A percentile compares a stretch with the other conserved stretches of the same genome.
Evolutionary conservation across 768 basidiomycete species (phyloP).

Genomic region (Rhodotorula diobovata): DNA sequence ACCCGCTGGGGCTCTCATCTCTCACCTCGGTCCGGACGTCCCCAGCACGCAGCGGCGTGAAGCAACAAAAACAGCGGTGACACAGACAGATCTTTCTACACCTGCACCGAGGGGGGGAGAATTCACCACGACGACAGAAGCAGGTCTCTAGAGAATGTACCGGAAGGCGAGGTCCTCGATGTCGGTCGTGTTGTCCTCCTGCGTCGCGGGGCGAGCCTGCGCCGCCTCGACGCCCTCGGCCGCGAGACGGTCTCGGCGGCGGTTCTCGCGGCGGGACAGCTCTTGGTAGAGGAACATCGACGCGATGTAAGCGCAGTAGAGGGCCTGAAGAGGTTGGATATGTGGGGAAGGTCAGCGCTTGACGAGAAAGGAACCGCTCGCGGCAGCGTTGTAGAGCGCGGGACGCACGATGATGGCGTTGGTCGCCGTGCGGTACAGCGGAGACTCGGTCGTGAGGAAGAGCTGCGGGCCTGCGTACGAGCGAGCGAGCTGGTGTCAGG

Average conservation of each 20-base stretch:
- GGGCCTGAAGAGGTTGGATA: neutral
- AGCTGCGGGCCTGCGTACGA: slow-evolving; percentile 5
- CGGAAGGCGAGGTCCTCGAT: slow-evolving; percentile 40
- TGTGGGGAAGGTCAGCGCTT: too few species aligned
- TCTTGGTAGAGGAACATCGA: slow-evolving; percentile 33
- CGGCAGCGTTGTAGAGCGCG: neutral
- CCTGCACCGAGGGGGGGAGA: neutral
- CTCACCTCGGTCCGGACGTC: too few species aligned
- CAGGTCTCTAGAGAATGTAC: slow-evolving; percentile 16
- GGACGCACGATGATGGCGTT: slow-evolving; percentile 25
- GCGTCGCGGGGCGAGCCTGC: slow-evolving; percentile 19
- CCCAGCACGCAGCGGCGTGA: too few species aligned
- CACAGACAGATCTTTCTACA: too few species aligned
- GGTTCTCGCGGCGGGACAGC: slow-evolving; percentile 39
- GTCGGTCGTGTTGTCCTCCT: slow-evolving; percentile 39
- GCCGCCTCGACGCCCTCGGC: slow-evolving; percentile 39
- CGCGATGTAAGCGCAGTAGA: slow-evolving; percentile 36
- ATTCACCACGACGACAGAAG: too few species aligned
- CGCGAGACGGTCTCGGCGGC: slow-evolving; percentile 38
- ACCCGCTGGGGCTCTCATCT: too few species aligned
- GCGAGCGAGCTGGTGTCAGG: neutral
- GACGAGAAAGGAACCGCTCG: too few species aligned
- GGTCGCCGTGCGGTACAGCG: slow-evolving; percentile 41
- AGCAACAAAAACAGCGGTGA: too few species aligned
- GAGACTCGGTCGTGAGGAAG: slow-evolving; percentile 20